phyloP scores from a whole-genome alignment of 192 early-diverging fungal species.

The Mortierella claussenii region DNA sequence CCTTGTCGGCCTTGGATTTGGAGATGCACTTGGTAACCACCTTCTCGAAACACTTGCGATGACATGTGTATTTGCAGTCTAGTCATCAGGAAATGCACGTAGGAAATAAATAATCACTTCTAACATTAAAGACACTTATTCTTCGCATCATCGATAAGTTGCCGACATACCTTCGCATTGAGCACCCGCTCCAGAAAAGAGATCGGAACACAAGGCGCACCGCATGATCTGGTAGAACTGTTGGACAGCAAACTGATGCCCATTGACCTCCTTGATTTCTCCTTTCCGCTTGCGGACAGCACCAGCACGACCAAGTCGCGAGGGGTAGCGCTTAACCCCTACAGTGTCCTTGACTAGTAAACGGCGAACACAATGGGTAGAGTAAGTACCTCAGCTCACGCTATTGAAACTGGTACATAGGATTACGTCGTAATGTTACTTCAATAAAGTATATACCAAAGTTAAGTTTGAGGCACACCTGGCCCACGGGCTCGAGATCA shows the following conservation, averaged over 20 bases:
- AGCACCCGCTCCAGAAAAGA: conserved; percentile 90
- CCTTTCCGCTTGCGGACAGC: conserved; percentile 86
- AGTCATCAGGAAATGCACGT: too few species aligned
- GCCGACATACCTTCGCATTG: conserved; percentile 84
- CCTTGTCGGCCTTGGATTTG: conserved; percentile 68
- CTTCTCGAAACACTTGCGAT: conserved; percentile 86
- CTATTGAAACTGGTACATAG: too few species aligned
- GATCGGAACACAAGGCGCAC: conserved; percentile 95
- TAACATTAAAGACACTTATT: too few species aligned
- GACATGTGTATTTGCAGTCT: conserved; percentile 95
- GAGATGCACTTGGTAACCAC: conserved; percentile 94
- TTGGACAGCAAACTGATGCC: conserved; percentile 93
- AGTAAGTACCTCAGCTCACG: too few species aligned
- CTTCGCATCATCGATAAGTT: too few species aligned
- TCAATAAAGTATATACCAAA: too few species aligned
- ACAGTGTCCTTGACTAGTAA: conserved; percentile 60
- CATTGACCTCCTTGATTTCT: conserved; percentile 86
- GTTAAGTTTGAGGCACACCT: conserved; percentile 86
- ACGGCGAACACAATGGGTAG: too few species aligned
- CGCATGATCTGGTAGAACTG: conserved; percentile 98
- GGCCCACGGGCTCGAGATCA: conserved; percentile 94
- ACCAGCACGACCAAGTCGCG: conserved; percentile 76
- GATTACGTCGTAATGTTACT: too few species aligned
- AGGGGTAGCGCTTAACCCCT: conserved; percentile 64
- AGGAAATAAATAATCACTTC: too few species aligned